These are phyloP conservation scores for Corymbia citriodora DNA, from an alignment of 441 rosid species.

Conservation along the genomic window DNA sequence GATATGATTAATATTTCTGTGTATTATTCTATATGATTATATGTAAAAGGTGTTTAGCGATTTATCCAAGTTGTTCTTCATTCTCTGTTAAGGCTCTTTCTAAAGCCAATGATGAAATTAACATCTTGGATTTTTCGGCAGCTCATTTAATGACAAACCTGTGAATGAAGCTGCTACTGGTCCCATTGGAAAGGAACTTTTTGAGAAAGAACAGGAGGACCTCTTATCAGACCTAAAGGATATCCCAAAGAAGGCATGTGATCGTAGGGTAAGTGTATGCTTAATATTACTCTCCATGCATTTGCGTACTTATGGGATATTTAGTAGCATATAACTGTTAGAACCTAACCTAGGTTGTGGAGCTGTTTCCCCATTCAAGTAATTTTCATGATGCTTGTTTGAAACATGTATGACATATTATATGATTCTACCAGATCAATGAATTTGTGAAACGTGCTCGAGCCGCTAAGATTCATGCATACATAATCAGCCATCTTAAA, in stretches of 20 bases:
- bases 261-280: constrained; percentile 72
- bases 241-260: constrained; percentile 97
- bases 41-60: neutral
- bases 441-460: constrained; percentile 96
- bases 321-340: neutral
- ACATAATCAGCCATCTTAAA: constrained; percentile 80
- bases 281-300: neutral
- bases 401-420: neutral
- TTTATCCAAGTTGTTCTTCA: neutral
- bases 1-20: neutral
- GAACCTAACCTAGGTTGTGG: neutral
- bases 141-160: constrained; percentile 93
- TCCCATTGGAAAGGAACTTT: constrained; percentile 86
- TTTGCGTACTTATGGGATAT: neutral
- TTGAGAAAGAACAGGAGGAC: constrained; percentile 93
- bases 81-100: neutral
- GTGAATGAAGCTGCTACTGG: constrained; percentile 69
- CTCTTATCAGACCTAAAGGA: constrained; percentile 89
- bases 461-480: constrained; percentile 96
- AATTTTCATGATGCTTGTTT: constrained; percentile 4
- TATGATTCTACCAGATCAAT: constrained; percentile 47
- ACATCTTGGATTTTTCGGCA: constrained; percentile 22
- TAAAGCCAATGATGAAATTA: neutral
- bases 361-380: neutral
- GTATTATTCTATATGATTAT: neutral